Base-by-base conservation (phyloP, 176 grass and related monocot species). In the Oryza meridionalis region DNA sequence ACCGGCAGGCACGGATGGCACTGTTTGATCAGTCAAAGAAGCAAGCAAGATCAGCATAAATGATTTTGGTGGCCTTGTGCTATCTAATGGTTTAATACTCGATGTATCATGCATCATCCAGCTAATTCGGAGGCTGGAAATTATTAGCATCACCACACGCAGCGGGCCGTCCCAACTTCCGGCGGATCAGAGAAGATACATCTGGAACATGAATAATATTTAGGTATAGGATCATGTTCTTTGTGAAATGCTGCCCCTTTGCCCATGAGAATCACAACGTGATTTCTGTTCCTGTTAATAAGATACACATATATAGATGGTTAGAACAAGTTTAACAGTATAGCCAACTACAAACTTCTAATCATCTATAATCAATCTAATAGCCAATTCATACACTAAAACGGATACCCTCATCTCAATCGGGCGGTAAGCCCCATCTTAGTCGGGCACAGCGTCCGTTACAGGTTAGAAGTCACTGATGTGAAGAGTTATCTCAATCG, bases 41-140 rank as follows among this genome's bases (percentile, higher is more conserved):
- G 31, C 58, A 67, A 80, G 69, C 58, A 35, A 66, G 38, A 46
- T 44, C 9, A 0, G 58, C 8, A 13, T 17, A 21, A 24, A 17
- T 21, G 77, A 58, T 86, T 86, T 15, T 58, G 53, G 53, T n/a
- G 19, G 5, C 17, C 19, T 75, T 7, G 31, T 66, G 42, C 31
- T 6, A 69, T 66, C 32, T 31, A 43, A 21, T 43, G 67, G 11
- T 9, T 11, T 46, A 46, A 0, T 51, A 21, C 16, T 58, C 53
- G 7, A 58, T n/a, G 19, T 21, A 8, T 75, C 45, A 74, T 75
- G 29, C 29, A 31, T 31, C 77, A 29, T 86, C 77, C 59, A 45
- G 70, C 77, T 75, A 80, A 67, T 79, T 74, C n/a, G 68, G 76
- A 86, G 58, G 70, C 51, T 9, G 32, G 32, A 40, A 85, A 79